Evolutionary conservation across 2,329 filamentous ascomycete species (phyloP), one percentile per base, ranked within the genome.

Genomic region (Zopfia rhizophila): DNA sequence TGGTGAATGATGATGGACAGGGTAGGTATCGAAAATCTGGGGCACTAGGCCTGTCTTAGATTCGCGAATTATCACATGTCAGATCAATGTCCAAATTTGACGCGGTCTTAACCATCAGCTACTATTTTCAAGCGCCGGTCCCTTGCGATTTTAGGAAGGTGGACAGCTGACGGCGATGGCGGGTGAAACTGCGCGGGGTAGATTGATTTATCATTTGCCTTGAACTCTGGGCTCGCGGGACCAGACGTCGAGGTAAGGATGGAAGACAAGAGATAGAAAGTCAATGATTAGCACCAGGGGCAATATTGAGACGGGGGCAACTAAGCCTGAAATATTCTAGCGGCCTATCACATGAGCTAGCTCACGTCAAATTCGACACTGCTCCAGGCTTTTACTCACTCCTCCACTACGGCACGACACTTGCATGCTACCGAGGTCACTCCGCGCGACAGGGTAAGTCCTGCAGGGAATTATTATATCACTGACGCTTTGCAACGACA

Each of bases 401-500:
- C 17, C 13, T 30, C 7, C 27, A n/a, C 28, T 33, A 24, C 29
- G 32, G 35, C 23, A 14, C 28, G 12, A 28, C 27, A 38, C 18
- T 27, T 38, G 35, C 35, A 38, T 7, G 29, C 32, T 48, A 35
- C 39, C 39, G 39, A 31, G 16, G 22, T 25, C 27, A 12, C 14
- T 33, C 24, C 32, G n/a, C 31, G 18, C 35, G 19, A 27, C 23
- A 25, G 21, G 39, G 18, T 38, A 7, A 7, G 24, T 18, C 16
- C 16, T 38, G 38, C 28, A 33, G 11, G 31, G 35, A 32, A 35
- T 47, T 10, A 18, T 19, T 14, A 27, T 27, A 8, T 27, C 11
- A 13, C 35, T 44, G 41, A 24, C 45, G 50, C 53, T 45, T 52
- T 52, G 42, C 48, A 23, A 47, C 41, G 38, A 39, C 28, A 45